Conservation (phyloP, 805 yeast species). For the Wickerhamiella slavikovae region DNA sequence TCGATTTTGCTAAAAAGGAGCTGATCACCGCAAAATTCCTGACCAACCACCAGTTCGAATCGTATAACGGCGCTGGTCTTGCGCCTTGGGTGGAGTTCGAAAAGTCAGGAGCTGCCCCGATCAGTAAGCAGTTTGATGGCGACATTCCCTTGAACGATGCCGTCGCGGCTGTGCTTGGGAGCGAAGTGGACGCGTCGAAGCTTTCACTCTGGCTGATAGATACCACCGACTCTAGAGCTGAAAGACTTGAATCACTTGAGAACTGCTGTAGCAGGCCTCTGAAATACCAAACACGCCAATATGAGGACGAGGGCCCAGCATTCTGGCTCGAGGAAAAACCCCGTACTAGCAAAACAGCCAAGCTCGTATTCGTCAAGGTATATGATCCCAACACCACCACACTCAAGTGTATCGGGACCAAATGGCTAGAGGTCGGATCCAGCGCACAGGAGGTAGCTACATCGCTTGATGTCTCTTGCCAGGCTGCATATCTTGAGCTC, state of each 20-base stretch:
- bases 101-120: background rate
- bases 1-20: no score
- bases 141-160: no score
- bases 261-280: constrained; percentile 2
- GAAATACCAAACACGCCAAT: constrained; percentile 6
- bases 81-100: background rate
- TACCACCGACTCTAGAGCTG: background rate
- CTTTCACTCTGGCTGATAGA: constrained; percentile 2
- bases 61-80: constrained; percentile 7
- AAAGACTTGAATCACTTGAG: background rate
- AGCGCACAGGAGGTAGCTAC: background rate
- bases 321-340: constrained; percentile 8
- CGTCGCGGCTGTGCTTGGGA: no score
- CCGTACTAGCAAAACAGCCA: constrained; percentile 3
- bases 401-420: constrained; percentile 47
- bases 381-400: constrained; percentile 33
- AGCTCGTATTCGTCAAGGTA: constrained; percentile 9
- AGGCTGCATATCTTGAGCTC: no score
- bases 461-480: no score
- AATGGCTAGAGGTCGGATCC: constrained; percentile 18
- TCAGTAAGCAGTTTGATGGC: no score
- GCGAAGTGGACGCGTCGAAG: no score
- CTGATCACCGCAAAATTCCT: no score
- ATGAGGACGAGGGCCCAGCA: constrained; percentile 3
- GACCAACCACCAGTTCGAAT: constrained; percentile 1